Evolutionary conservation across 2,329 filamentous ascomycete species (phyloP), one percentile per base, ranked within the genome.

Genomic region (Cylindrodendrum hubeiense): DNA sequence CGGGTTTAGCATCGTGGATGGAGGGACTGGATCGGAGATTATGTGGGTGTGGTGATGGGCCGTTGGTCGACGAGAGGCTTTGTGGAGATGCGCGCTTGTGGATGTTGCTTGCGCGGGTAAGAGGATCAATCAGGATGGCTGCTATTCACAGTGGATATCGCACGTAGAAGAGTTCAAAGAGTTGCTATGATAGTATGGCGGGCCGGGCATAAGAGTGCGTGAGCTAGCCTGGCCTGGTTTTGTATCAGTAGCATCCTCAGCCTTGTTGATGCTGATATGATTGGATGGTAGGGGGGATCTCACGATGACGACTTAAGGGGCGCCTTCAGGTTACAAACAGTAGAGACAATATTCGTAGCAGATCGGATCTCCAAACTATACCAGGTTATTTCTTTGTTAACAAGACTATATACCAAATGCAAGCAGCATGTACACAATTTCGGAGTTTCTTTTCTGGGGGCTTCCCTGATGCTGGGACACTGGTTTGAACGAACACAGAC

Each of bases 11-110:
- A 55, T 46, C 51, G 46, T 33, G 49, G 41, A 34, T 12, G 26
- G 3, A 63, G 44, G 30, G 34, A 47, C 34, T 13, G 15, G 37
- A 56, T 52, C 44, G 39, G 39, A 61, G 47, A 50, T 34, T 28
- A 15, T 10, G 59, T 33, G n/a, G 19, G 39, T 51, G 30, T 47
- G 19, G 37, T 43, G 39, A 56, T 30, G 28, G 37, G n/a, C 12
- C 54, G 58, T 33, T 47, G 39, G 47, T 41, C 21, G 41, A 30
- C 30, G 54, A 24, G 24, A 26, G 12, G 10, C 15, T n/a, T 28
- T 24, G 22, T 10, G 15, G 44, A 37, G 43, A 53, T 30, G 41
- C 26, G 50, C 54, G 61, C 55, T 26, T 64, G 21, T 24, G 24
- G 19, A 28, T 30, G 19, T 6, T 50, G 24, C 39, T n/a, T 33